Evolutionary conservation across 331 rosid species (phyloP).

Genomic region (Quercus tomentella): DNA sequence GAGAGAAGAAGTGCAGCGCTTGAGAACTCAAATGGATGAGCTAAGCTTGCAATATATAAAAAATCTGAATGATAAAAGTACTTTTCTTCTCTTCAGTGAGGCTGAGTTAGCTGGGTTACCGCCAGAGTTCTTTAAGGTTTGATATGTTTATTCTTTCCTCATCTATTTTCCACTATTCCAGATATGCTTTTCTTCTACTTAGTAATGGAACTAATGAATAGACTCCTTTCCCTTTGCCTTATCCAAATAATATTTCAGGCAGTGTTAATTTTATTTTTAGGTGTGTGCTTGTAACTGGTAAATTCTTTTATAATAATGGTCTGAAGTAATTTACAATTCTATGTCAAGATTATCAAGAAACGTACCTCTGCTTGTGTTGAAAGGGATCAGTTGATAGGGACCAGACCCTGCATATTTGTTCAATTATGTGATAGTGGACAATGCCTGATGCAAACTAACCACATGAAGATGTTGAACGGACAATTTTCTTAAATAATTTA

Average conservation of each 20-base stretch:
- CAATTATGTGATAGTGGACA: neutral
- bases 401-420: neutral
- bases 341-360: too few relatives aligned
- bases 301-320: slow-evolving; percentile 10
- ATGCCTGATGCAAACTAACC: neutral
- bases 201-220: slow-evolving; percentile 4
- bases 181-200: neutral
- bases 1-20: slow-evolving; percentile 73
- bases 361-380: neutral
- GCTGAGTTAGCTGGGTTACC: slow-evolving; percentile 87
- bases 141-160: slow-evolving; percentile 9
- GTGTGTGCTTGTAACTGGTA: neutral
- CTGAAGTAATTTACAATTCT: too few relatives aligned
- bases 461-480: slow-evolving; percentile 6
- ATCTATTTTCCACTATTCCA: neutral
- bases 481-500: neutral
- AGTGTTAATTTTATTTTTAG: slow-evolving; percentile 13
- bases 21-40: slow-evolving; percentile 67
- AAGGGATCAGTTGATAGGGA: neutral
- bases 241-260: neutral
- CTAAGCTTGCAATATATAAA: slow-evolving; percentile 70
- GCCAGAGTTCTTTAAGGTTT: slow-evolving; percentile 70
- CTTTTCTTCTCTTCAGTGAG: slow-evolving; percentile 55
- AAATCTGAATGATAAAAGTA: slow-evolving; percentile 62
- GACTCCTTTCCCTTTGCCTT: neutral